Evolutionary conservation across 169 alveolate species (phyloP).

Genomic region (Plasmodium ovale): DNA sequence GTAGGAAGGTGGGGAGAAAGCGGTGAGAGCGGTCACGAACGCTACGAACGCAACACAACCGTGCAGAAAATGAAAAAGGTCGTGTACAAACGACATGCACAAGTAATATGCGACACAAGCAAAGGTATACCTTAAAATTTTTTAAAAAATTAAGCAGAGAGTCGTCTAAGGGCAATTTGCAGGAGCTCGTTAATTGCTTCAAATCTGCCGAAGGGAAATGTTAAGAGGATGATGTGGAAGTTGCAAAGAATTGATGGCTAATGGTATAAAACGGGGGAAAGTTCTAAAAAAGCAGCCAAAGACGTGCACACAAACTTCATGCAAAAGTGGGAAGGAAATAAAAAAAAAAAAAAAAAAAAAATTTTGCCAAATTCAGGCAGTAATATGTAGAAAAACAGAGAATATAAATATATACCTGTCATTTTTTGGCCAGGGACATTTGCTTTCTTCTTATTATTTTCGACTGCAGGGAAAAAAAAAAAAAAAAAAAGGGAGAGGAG

Average conservation of each 20-base stretch:
- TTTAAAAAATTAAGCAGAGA: conserved; percentile 54
- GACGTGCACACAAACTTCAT: too few species aligned
- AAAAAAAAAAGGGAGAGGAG: neutral
- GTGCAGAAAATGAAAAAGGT: neutral
- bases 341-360: too few species aligned
- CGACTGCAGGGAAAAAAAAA: conserved; percentile 8
- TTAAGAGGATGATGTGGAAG: neutral
- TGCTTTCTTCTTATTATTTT: conserved; percentile 43
- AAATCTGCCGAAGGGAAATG: conserved; percentile 11
- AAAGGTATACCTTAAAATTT: conserved; percentile 43
- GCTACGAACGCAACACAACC: too few species aligned
- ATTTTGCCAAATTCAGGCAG: too few species aligned
- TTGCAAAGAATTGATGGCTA: too few species aligned
- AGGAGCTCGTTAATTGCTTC: conserved; percentile 47
- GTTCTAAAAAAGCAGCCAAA: neutral
- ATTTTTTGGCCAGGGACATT: conserved; percentile 25
- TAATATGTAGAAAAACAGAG: too few species aligned
- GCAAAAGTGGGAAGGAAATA: too few species aligned
- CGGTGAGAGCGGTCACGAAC: too few species aligned
- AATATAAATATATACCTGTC: neutral
- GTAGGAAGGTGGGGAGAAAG: neutral
- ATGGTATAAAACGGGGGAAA: neutral
- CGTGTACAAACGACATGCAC: neutral
- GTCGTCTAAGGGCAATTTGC: conserved; percentile 72
- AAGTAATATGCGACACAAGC: neutral